Conservation (phyloP, 768 basidiomycete species). For the Serendipita sp. region DNA sequence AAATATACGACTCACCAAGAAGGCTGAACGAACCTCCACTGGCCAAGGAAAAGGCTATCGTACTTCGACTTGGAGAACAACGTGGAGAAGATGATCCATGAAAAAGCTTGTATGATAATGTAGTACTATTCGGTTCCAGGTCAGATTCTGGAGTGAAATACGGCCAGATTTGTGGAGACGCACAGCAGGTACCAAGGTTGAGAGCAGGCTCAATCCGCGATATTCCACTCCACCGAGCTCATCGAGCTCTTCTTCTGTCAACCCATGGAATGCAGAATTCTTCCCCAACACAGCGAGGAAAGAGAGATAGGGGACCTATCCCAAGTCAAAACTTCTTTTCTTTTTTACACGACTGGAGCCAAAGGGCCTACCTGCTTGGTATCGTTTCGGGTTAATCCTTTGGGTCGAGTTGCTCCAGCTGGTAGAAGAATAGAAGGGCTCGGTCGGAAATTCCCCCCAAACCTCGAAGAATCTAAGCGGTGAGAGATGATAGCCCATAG, state of each 20-base stretch:
- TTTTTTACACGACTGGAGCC: too few species aligned
- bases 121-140: slow-evolving; percentile 71
- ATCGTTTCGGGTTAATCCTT: background rate
- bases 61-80: slow-evolving; percentile 50
- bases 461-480: background rate
- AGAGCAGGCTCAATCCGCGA: slow-evolving; percentile 20
- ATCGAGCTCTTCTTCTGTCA: slow-evolving; percentile 25
- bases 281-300: slow-evolving; percentile 24
- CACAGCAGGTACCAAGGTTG: slow-evolving; percentile 21
- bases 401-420: background rate
- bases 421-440: background rate
- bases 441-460: background rate
- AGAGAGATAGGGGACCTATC: slow-evolving; percentile 22
- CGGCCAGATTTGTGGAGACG: too few species aligned
- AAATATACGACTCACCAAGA: slow-evolving; percentile 63
- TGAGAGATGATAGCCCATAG: too few species aligned
- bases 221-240: slow-evolving; percentile 27
- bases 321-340: too few species aligned
- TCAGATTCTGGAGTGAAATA: too few species aligned
- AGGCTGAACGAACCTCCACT: slow-evolving; percentile 31
- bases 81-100: slow-evolving; percentile 62
- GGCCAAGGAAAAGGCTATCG: slow-evolving; percentile 12
- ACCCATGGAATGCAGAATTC: slow-evolving; percentile 22
- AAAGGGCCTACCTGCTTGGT: background rate
- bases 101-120: slow-evolving; percentile 47